Evolutionary conservation across 352 stramenopile species (phyloP).

Genomic region (Chrysophaeum taylorii): DNA sequence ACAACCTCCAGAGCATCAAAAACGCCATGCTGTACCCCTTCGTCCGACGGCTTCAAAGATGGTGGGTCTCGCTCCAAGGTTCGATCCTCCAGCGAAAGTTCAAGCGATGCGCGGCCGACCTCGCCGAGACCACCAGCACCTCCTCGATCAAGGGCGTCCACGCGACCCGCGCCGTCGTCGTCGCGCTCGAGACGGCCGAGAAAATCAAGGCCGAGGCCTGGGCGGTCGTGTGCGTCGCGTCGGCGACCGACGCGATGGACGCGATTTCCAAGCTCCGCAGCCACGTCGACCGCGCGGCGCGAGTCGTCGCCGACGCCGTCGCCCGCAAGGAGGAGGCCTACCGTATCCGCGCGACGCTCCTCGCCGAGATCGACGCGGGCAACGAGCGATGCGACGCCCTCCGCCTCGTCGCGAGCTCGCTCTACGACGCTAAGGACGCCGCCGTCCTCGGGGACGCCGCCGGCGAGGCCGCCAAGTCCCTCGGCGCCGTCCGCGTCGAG

Average conservation of each 20-base stretch:
- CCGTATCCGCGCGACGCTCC: neutral
- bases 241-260: neutral
- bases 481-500: neutral
- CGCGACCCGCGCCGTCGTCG: neutral
- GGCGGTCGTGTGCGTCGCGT: neutral
- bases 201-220: neutral
- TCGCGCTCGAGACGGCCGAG: neutral
- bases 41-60: slow-evolving; percentile 24
- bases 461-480: neutral
- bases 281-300: neutral
- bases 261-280: neutral
- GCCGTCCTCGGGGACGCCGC: neutral
- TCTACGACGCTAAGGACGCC: neutral
- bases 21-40: slow-evolving; percentile 24
- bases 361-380: neutral
- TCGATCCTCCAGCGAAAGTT: slow-evolving; percentile 23
- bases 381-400: neutral
- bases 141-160: slow-evolving; percentile 4
- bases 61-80: slow-evolving; percentile 26
- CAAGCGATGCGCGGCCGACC: slow-evolving; percentile 13
- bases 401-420: neutral
- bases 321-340: slow-evolving; percentile 6
- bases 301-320: neutral
- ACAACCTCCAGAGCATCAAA: slow-evolving; percentile 19
- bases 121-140: neutral